Base-by-base conservation (phyloP, 2,329 filamentous ascomycete species). In the Sporothrix humicola region DNA sequence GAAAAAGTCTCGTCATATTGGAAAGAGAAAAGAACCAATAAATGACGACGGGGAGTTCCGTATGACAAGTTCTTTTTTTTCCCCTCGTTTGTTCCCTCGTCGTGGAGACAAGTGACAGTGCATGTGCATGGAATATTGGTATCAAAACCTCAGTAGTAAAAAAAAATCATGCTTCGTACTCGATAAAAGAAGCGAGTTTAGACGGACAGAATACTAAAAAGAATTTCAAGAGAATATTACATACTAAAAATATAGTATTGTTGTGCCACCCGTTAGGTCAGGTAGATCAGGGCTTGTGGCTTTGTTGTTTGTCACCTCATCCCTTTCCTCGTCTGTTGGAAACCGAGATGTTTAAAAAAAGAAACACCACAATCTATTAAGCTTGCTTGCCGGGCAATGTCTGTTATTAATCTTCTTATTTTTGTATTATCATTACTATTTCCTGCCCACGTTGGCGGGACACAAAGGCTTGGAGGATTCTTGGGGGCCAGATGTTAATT, bases 61-160 rank as follows among this genome's bases (percentile, higher is more conserved):
- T 61, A n/a, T 42, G 58, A 42, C 58, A n/a, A n/a, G n/a, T n/a
- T n/a, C n/a, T n/a, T n/a, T n/a, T n/a, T n/a, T n/a, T n/a, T n/a
- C n/a, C n/a, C n/a, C n/a, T n/a, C n/a, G n/a, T n/a, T n/a, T n/a
- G n/a, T n/a, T n/a, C n/a, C n/a, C n/a, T n/a, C n/a, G n/a, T 42
- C 58, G 31, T 42, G 58, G 58, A 61, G 58, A 61, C 58, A 42
- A 58, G 54, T 31, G 23, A 58, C 54, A 61, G 20, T 42, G 26
- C 58, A 37, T 59, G 31, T 42, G 31, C 58, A 61, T 61, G 15
- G 9, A 61, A 46, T 26, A 65, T 48, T 42, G 37, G 44, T 48
- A 17, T 56, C 23, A 2, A 15, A n/a, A 52, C 6, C 5, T 15
- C 8, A 6, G 3, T 8, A n/a, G 5, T 15, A 65, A 46, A 13